These are phyloP conservation scores for Scleromitrula shiraiana DNA, from an alignment of 2,329 filamentous ascomycete species.

Conservation along the genomic window DNA sequence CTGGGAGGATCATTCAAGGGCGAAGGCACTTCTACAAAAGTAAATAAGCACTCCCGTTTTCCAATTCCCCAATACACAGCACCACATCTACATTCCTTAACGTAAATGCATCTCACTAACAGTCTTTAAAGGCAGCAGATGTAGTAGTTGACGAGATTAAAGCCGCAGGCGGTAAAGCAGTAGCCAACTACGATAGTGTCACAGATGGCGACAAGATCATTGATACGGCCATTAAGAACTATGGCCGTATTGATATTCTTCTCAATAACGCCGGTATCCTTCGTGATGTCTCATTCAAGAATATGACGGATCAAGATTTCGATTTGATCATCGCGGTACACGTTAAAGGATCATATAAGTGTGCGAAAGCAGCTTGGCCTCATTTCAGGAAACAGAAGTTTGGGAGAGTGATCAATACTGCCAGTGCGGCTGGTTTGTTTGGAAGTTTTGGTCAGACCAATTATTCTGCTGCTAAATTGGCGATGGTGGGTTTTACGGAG, in stretches of 20 bases:
- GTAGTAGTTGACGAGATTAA: constrained; percentile 77
- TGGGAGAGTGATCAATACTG: constrained; percentile 91
- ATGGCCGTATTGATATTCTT: constrained; percentile 84
- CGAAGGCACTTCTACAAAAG: constrained; percentile 80
- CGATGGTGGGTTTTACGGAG: constrained; percentile 94
- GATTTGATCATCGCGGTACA: constrained; percentile 91
- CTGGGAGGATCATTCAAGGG: constrained; percentile 89
- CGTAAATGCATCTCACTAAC: constrained; percentile 6
- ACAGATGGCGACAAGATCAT: constrained; percentile 93
- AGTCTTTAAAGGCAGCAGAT: constrained; percentile 59
- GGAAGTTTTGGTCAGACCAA: constrained; percentile 94
- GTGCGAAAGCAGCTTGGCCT: constrained; percentile 87
- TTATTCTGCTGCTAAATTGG: constrained; percentile 94
- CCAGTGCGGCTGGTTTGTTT: constrained; percentile 91
- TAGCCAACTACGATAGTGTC: constrained; percentile 95
- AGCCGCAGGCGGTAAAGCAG: constrained; percentile 84
- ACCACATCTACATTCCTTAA: constrained; percentile 1
- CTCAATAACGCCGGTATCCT: constrained; percentile 94
- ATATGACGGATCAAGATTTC: constrained; percentile 97
- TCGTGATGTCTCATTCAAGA: constrained; percentile 97
- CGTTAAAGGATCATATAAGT: constrained; percentile 91
- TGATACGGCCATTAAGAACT: constrained; percentile 72
- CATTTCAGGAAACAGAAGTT: constrained; percentile 99
- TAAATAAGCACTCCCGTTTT: constrained; percentile 32
- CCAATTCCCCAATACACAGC: neutral